These are phyloP conservation scores for Guyanaporus albipodus DNA, from an alignment of 768 basidiomycete genomes.

Conservation along the genomic window DNA sequence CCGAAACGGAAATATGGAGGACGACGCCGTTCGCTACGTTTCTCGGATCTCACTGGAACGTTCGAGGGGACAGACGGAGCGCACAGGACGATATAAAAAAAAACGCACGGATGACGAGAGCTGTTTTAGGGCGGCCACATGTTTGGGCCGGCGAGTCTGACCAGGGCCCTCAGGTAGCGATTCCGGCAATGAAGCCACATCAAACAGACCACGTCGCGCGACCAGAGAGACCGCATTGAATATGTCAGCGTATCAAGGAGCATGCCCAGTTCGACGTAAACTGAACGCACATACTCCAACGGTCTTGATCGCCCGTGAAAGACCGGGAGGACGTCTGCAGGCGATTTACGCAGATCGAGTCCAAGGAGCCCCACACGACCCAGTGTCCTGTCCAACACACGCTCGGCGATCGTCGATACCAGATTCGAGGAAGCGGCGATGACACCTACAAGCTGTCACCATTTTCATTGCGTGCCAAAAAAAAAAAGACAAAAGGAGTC, in stretches of 20 bases:
- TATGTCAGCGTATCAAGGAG: constrained; percentile 8
- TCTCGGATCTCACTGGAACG: constrained; percentile 18
- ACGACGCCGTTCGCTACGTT: background rate
- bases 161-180: background rate
- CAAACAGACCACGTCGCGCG: constrained; percentile 4
- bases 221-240: constrained; percentile 3
- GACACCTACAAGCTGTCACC: too few relatives aligned
- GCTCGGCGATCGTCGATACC: constrained; percentile 4
- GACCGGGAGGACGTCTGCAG: too few relatives aligned
- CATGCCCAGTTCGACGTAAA: constrained; percentile 19
- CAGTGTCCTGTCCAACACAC: constrained; percentile 2
- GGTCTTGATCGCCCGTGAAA: constrained; percentile 2
- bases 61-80: constrained; percentile 18
- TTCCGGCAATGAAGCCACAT: constrained; percentile 4
- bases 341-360: constrained; percentile 4
- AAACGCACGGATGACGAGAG: constrained; percentile 3
- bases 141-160: constrained; percentile 6
- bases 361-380: too few relatives aligned
- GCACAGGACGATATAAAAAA: constrained; percentile 2
- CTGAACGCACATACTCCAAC: constrained; percentile 6
- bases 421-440: too few relatives aligned
- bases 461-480: too few relatives aligned
- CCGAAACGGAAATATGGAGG: constrained; percentile 2
- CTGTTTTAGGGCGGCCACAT: constrained; percentile 27
- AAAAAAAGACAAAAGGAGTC: too few relatives aligned